phyloP scores from a whole-genome alignment of 495 filamentous ascomycete genomes.

The Lindgomyces ingoldianus region DNA sequence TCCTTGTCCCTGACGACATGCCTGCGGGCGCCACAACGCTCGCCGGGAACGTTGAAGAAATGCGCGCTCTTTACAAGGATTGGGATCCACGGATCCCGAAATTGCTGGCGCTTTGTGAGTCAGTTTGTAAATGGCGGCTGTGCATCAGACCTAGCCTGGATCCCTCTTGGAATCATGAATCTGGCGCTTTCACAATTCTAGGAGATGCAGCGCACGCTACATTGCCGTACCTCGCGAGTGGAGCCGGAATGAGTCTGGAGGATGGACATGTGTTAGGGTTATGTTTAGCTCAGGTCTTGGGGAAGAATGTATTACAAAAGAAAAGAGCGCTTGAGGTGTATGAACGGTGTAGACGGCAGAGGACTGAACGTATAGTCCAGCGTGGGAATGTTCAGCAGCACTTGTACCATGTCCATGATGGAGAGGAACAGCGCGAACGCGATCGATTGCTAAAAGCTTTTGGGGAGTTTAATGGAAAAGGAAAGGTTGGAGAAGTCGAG shows the following conservation, averaged over 20 bases:
- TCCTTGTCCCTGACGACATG: slow-evolving; percentile 70
- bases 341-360: slow-evolving; percentile 52
- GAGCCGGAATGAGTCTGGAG: slow-evolving; percentile 35
- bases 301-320: slow-evolving; percentile 42
- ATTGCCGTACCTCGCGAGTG: slow-evolving; percentile 33
- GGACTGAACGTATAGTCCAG: slow-evolving; percentile 55
- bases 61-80: slow-evolving; percentile 60
- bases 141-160: slow-evolving; percentile 32
- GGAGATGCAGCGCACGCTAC: slow-evolving; percentile 40
- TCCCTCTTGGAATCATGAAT: slow-evolving; percentile 31
- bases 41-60: slow-evolving; percentile 65
- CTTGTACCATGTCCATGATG: slow-evolving; percentile 58
- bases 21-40: slow-evolving; percentile 57
- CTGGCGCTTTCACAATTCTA: slow-evolving; percentile 32
- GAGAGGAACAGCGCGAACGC: slow-evolving; percentile 53
- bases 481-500: background rate
- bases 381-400: slow-evolving; percentile 55
- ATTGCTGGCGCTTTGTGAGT: slow-evolving; percentile 31
- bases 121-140: slow-evolving; percentile 37
- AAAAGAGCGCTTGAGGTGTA: slow-evolving; percentile 51
- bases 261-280: slow-evolving; percentile 32
- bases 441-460: slow-evolving; percentile 40
- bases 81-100: slow-evolving; percentile 52
- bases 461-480: slow-evolving; percentile 17
- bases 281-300: slow-evolving; percentile 48